Base-by-base conservation (phyloP, 225 moss, liverwort and hornwort genomes). In the Physcomitrellopsis africana region DNA sequence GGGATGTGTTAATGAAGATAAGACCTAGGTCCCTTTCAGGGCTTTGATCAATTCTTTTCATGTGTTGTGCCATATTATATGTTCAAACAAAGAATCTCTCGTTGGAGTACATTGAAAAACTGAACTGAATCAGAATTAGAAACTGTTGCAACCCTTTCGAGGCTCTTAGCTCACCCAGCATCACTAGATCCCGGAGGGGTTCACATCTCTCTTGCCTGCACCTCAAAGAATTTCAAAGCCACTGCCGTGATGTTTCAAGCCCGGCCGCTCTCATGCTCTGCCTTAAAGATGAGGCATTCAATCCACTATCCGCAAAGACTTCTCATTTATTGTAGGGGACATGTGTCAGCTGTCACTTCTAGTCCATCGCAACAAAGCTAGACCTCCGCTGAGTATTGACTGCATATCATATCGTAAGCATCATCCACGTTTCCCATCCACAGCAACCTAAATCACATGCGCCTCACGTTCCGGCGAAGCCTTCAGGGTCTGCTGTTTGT, bases 161-260 rank as follows among this genome's bases (percentile, higher is more conserved):
- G 72, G 76, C 60, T 60, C 81, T 76, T 60, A 76, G 81, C 19
- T 76, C 72, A 81, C 69, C 0, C 4, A 8, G 11, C 8, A 49
- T 80, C 69, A 75, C 74, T 69, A 67, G 75, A 69, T 75, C 75
- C 75, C 67, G 67, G 67, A 75, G 75, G 67, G 75, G 75, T 67
- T 67, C 66, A 67, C 75, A 42, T 76, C 0, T 20, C 13, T 44
- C 9, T 27, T 48, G 79, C 51, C 51, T 26, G 15, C 77, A 80
- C 80, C 80, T 69, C 41, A 22, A 69, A 70, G 77, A 80, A 81
- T 27, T 74, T 19, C 69, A 27, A 70, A 84, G 84, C 84, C 84
- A 81, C 56, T 49, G 77, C 80, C 65, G 77, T 66, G 80, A 79
- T 81, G 84, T 84, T 84, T 84, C 77, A 84, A 84, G 84, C 80